Conservation (phyloP, 495 filamentous ascomycete species). For the Diplogelasinospora grovesii region DNA sequence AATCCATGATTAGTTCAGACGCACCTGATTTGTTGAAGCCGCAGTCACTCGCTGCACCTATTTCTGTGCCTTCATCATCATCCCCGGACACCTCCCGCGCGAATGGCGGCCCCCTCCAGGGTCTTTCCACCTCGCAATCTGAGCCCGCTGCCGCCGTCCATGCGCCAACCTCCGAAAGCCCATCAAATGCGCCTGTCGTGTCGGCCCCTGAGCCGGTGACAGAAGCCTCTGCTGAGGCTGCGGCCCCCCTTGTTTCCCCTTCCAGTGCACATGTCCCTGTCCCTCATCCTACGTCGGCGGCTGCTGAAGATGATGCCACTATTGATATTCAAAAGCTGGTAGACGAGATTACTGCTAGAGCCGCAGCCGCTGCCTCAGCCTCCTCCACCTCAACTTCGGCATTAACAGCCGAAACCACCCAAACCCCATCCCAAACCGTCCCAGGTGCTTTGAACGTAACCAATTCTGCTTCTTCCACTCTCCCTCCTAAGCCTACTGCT, state of each 20-base stretch:
- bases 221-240: no score
- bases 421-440: conserved; percentile 29
- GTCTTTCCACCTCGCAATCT: conserved; percentile 5
- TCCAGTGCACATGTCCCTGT: conserved; percentile 14
- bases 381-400: conserved; percentile 13
- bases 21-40: conserved; percentile 23
- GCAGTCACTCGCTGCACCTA: conserved; percentile 19
- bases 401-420: conserved; percentile 21
- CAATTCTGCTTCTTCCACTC: conserved; percentile 38
- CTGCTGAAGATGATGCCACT: conserved; percentile 29
- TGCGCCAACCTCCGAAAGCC: conserved; percentile 14
- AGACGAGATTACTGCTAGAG: conserved; percentile 44
- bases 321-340: conserved; percentile 46
- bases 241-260: conserved; percentile 9
- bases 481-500: conserved; percentile 46
- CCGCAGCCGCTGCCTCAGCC: conserved; percentile 24
- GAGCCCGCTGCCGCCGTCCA: conserved; percentile 7
- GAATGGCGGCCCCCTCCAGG: conserved; percentile 11
- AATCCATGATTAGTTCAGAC: conserved; percentile 34
- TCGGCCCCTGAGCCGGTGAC: conserved; percentile 5
- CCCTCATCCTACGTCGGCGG: conserved; percentile 20
- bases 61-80: conserved; percentile 18
- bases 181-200: conserved; percentile 8
- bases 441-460: conserved; percentile 38
- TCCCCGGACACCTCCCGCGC: conserved; percentile 8